A percentile compares a stretch with the other conserved stretches of the same genome.
Evolutionary conservation across 108 stramenopile genomes (phyloP).

Genomic region (Discostella stelligeroides): DNA sequence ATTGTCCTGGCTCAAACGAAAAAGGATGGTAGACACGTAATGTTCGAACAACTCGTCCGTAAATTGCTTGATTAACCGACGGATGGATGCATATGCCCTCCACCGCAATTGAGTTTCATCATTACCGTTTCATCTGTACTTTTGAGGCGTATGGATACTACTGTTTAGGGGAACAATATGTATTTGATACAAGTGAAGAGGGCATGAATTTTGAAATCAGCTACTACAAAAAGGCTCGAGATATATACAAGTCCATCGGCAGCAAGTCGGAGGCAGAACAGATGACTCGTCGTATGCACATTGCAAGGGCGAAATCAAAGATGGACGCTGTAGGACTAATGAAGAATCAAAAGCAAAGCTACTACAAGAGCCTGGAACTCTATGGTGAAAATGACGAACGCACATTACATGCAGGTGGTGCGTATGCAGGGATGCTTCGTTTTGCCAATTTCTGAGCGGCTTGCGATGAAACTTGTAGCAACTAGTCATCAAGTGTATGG

Average conservation of each 20-base stretch:
- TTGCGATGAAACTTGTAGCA: background rate
- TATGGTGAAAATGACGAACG: background rate
- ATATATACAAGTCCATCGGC: background rate
- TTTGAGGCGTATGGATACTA: constrained; percentile 3
- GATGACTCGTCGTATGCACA: too few species aligned
- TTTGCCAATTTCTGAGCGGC: constrained; percentile 1
- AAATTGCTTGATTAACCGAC: background rate
- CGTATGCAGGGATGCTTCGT: background rate
- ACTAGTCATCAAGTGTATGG: constrained; percentile 5
- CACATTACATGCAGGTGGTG: background rate
- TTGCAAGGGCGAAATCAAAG: too few species aligned
- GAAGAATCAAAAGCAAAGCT: background rate
- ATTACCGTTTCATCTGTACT: background rate
- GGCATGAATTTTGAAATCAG: background rate
- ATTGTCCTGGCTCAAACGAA: too few species aligned
- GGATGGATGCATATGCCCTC: background rate
- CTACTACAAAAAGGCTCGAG: background rate
- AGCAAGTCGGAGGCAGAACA: too few species aligned
- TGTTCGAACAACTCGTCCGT: too few species aligned
- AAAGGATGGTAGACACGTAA: too few species aligned
- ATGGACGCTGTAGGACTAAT: too few species aligned
- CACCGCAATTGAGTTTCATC: background rate
- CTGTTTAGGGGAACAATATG: background rate
- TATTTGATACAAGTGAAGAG: background rate
- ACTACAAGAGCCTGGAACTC: background rate